Evolutionary conservation across 352 stramenopile species (phyloP).

Genomic region (Hyaloperonospora arabidopsidis): DNA sequence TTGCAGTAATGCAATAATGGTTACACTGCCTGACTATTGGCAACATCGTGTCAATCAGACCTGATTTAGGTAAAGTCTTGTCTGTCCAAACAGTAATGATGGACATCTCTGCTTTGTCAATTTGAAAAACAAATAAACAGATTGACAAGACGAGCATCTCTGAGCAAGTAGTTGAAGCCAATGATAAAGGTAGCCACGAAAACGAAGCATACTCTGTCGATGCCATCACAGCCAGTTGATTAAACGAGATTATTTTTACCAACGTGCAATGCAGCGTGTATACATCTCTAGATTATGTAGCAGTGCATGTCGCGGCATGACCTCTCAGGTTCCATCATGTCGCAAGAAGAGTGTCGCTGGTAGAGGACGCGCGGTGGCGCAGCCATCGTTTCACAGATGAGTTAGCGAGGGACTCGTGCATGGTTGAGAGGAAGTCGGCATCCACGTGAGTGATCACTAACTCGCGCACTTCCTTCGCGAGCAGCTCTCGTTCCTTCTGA

Average conservation of each 20-base stretch:
- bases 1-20: slow-evolving; percentile 5
- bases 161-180: not conserved
- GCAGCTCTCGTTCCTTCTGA: slow-evolving; percentile 41
- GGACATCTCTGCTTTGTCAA: too few species aligned
- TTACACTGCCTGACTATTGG: too few species aligned
- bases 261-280: not conserved
- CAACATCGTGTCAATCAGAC: too few species aligned
- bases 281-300: not conserved
- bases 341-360: slow-evolving; percentile 6
- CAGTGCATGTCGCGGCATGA: not conserved
- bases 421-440: slow-evolving; percentile 40
- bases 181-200: too few species aligned
- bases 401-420: slow-evolving; percentile 47
- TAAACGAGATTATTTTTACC: not conserved
- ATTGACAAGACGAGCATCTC: not conserved
- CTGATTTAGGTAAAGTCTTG: too few species aligned
- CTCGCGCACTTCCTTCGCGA: slow-evolving; percentile 50
- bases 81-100: too few species aligned
- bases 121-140: too few species aligned
- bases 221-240: not conserved
- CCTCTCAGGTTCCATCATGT: not conserved
- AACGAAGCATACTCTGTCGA: too few species aligned
- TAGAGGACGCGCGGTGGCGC: slow-evolving; percentile 23
- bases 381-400: slow-evolving; percentile 30
- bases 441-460: slow-evolving; percentile 52